Percentiles rank a stretch among this genome's conserved stretches.
phyloP scores from a whole-genome alignment of 208 protist species.

The Trypanosoma caninum region DNA sequence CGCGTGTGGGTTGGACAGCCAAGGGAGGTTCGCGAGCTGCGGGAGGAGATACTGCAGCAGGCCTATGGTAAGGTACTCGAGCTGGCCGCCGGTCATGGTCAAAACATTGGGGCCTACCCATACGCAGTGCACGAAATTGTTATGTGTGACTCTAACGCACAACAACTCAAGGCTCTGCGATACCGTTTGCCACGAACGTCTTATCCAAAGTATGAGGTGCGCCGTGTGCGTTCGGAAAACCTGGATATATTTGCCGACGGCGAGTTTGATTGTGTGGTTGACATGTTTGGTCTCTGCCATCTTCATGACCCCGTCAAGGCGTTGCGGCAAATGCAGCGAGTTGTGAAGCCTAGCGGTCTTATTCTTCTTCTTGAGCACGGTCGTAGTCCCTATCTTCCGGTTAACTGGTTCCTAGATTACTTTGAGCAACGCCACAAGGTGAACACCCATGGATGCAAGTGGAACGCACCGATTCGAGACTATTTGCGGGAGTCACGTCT shows the following conservation, averaged over 20 bases:
- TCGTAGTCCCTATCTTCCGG: conserved; percentile 64
- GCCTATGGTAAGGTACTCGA: conserved; percentile 85
- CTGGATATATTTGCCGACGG: conserved; percentile 73
- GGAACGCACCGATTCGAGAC: conserved; percentile 77
- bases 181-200: conserved; percentile 77
- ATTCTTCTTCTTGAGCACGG: conserved; percentile 91
- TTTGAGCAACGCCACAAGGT: conserved; percentile 72
- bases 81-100: conserved; percentile 81
- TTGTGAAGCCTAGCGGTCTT: conserved; percentile 86
- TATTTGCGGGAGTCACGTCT: conserved; percentile 77
- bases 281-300: conserved; percentile 92
- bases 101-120: conserved; percentile 89
- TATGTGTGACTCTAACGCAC: conserved; percentile 78
- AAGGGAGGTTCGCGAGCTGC: conserved; percentile 70
- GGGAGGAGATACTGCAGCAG: conserved; percentile 81
- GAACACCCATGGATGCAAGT: conserved; percentile 86
- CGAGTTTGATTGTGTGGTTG: conserved; percentile 89
- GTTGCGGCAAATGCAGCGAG: conserved; percentile 87
- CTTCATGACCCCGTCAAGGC: conserved; percentile 88
- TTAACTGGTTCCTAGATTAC: conserved; percentile 89
- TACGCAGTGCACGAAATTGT: conserved; percentile 87
- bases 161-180: conserved; percentile 80
- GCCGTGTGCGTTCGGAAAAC: conserved; percentile 74
- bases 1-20: conserved; percentile 87
- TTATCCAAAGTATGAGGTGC: conserved; percentile 85